Percentiles rank a stretch among this genome's conserved stretches.
phyloP scores from a whole-genome alignment of 495 filamentous ascomycete genomes.

The Podospora tetraspora region DNA sequence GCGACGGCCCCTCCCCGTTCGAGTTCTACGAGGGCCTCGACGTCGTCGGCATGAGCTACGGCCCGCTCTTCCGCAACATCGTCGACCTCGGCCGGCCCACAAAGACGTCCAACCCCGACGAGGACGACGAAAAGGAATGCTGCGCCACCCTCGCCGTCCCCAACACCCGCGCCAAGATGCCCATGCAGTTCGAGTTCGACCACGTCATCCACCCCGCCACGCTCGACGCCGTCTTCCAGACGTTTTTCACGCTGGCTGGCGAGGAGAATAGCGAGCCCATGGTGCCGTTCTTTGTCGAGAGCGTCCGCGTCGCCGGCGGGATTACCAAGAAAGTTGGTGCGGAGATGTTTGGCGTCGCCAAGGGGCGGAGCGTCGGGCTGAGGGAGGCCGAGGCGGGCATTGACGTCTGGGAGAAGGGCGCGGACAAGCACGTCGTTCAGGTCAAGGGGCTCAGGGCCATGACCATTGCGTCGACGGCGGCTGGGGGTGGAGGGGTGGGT shows the following conservation, averaged over 20 bases:
- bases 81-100: constrained; percentile 2
- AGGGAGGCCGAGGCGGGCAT: constrained; percentile 13
- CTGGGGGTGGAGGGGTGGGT: background rate
- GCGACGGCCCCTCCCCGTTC: background rate
- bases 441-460: constrained; percentile 13
- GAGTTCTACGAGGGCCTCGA: constrained; percentile 15
- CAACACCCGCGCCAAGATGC: background rate
- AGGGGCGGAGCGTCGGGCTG: constrained; percentile 9
- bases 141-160: background rate
- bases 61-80: constrained; percentile 16
- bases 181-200: constrained; percentile 11
- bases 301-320: constrained; percentile 22
- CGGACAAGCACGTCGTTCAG: background rate
- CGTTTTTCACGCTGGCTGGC: constrained; percentile 8
- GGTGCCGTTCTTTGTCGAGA: constrained; percentile 15
- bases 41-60: constrained; percentile 23
- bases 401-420: constrained; percentile 7
- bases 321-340: constrained; percentile 4
- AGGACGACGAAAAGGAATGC: constrained; percentile 4
- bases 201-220: constrained; percentile 23
- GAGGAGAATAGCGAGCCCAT: constrained; percentile 8
- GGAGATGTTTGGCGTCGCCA: constrained; percentile 12
- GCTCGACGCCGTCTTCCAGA: constrained; percentile 22
- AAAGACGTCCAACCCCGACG: background rate
- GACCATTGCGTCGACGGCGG: background rate